phyloP scores from a whole-genome alignment of 2,329 filamentous ascomycete species.

The Alternaria alternata region DNA sequence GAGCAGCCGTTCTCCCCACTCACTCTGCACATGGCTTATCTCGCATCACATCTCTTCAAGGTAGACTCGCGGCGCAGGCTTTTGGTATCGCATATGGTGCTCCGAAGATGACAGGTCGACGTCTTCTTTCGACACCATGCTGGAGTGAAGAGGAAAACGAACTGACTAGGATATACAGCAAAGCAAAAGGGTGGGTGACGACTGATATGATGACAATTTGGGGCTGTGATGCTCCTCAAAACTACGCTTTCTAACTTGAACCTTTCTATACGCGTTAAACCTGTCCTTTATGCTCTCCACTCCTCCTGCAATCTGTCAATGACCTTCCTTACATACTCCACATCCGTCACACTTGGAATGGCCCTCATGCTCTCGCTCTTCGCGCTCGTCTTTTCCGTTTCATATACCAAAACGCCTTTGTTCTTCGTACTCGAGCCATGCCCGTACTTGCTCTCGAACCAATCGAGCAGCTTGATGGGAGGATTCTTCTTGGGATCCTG shows the following conservation, averaged over 20 bases:
- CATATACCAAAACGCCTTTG: constrained; percentile 23
- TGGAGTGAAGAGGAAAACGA: too few species aligned
- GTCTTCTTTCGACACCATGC: too few species aligned
- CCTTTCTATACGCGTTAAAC: not conserved
- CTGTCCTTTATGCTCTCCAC: constrained; percentile 2
- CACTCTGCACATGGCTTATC: too few species aligned
- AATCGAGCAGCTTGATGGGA: constrained; percentile 40
- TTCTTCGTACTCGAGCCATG: constrained; percentile 4
- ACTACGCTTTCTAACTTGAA: too few species aligned
- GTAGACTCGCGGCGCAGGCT: accelerated
- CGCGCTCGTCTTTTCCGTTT: constrained; percentile 23
- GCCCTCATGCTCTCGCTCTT: constrained; percentile 22
- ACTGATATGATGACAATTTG: too few species aligned
- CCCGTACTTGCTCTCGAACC: constrained; percentile 42
- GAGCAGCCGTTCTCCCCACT: not conserved
- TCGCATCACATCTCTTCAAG: too few species aligned
- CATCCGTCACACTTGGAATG: constrained; percentile 24
- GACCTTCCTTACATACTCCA: constrained; percentile 24
- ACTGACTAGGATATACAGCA: too few species aligned
- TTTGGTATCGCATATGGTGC: too few species aligned
- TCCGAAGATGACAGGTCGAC: too few species aligned
- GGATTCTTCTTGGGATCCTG: constrained; percentile 36
- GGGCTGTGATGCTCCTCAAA: too few species aligned
- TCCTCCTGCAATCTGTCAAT: constrained; percentile 24
- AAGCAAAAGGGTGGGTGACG: too few species aligned